phyloP scores from a whole-genome alignment of 2,329 filamentous ascomycete genomes.

The Arthrocladium fulminans region DNA sequence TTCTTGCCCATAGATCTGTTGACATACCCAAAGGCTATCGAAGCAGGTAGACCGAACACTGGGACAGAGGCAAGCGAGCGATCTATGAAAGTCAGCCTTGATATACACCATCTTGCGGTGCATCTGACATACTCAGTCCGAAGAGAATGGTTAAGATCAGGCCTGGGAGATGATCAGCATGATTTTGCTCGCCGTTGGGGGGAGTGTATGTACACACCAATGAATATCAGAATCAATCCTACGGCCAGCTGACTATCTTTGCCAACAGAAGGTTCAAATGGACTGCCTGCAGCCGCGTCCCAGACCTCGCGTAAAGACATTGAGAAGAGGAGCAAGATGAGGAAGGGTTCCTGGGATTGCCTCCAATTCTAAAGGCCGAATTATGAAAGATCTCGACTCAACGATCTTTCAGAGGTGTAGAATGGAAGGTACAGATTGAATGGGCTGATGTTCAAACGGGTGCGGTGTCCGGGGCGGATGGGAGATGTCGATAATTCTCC shows the following conservation, averaged over 20 bases:
- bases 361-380: neutral
- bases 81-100: slow-evolving; percentile 47
- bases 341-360: neutral
- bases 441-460: neutral
- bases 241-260: slow-evolving; percentile 80
- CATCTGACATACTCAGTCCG: slow-evolving; percentile 62
- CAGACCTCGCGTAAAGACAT: slow-evolving; percentile 78
- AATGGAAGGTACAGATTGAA: neutral
- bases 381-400: neutral
- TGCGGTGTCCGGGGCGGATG: neutral
- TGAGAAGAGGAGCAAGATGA: slow-evolving; percentile 19
- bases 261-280: slow-evolving; percentile 68
- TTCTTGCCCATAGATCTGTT: slow-evolving; percentile 18
- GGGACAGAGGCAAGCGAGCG: slow-evolving; percentile 70
- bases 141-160: slow-evolving; percentile 69
- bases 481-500: neutral
- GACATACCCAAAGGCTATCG: slow-evolving; percentile 77
- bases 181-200: slow-evolving; percentile 12
- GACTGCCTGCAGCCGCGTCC: slow-evolving; percentile 82
- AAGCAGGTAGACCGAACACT: slow-evolving; percentile 74
- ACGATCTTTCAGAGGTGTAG: neutral
- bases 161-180: slow-evolving; percentile 32
- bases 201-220: slow-evolving; percentile 40
- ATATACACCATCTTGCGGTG: neutral
- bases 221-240: slow-evolving; percentile 64